Evolutionary conservation across 768 basidiomycete genomes (phyloP), one percentile per base, ranked within the genome.

Genomic region (Xerocomellus chrysenteron): DNA sequence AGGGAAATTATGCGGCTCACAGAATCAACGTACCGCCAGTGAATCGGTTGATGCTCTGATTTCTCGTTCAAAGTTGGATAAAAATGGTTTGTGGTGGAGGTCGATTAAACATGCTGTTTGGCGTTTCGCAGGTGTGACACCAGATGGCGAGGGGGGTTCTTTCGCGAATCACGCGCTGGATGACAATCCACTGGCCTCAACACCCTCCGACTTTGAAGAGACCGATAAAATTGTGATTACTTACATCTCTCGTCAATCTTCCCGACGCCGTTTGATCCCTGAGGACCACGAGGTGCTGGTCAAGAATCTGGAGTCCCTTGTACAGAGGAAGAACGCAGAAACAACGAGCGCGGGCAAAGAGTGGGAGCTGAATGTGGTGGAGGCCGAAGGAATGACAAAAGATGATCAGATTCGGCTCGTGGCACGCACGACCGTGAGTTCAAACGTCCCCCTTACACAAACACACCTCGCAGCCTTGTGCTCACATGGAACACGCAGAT

Each of bases 361-460:
- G 55, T 91, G 86, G 85, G 85, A 85, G 69, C 73, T 89, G 54
- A 78, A 80, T 51, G 71, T 86, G 42, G 71, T 87, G 35, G 72
- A 78, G 59, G 86, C 86, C 33, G 89, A 92, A 70, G 75, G 76
- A 40, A 63, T 93, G 69, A 76, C 81, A 5, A 85, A 87, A 69
- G 91, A 94, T 60, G 83, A 90, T 55, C 93, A 95, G 69, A 74
- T 95, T 33, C 69, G 72, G 32, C 68, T 86, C 14, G 81, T 79
- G 3, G 83, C 87, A 2, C 75, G 82, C 47, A 88, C 92, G 2
- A 92, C 89, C 13, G 88, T 91, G 56, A 55, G 85, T 75, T 32
- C 4, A 14, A 6, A 30, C 30, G 16, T 11, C 10, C 6, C 36
- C 16, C 42, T 37, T 17, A 4, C 10, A 16, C 39, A 24, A 42